Base-by-base conservation (phyloP, 345 rosid genomes). In the Lepidium africanum region DNA sequence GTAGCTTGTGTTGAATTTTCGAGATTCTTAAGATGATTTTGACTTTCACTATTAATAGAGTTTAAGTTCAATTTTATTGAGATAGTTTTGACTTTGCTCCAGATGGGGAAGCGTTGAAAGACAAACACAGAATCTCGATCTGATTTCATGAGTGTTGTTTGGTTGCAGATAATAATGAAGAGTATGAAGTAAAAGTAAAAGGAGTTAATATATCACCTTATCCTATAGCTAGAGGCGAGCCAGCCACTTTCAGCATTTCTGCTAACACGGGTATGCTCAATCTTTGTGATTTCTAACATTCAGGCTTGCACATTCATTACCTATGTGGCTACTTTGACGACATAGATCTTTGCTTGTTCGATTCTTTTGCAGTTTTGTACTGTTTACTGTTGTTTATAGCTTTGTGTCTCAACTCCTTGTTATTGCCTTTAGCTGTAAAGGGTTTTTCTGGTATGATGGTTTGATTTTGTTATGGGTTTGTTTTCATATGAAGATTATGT, bases 201-300 rank as follows among this genome's bases (percentile, higher is more conserved):
- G 86, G 84, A 71, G 87, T 89, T 51, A 86, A 85, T 59, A 89
- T 89, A 58, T 67, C 82, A 1, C 96, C 93, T 19, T 16, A 82
- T 70, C 96, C 93, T 15, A 74, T 89, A 7, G 73, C 74, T 10
- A 64, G 89, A 74, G 91, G 91, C 69, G 43, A 45, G 36, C 67
- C 77, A 27, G 83, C 92, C 10, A 89, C 86, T 67, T 87, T 89
- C 84, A 85, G 80, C 66, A 84, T 89, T 72, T 63, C 86, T 59
- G 89, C 96, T 14, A 67, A 73, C 11, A 70, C 91, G 43, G 92
- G 96, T 89, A 60, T 37, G 4, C 17, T 66, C 59, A 30, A 3
- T 10, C 12, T 1, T 30, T 48, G 13, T 27, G 52, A 13, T 7
- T 38, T 50, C 30, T 32, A n/a, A 47, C 14, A 49, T 6, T 36